Base-by-base conservation (phyloP, 352 stramenopile species). In the Pythium periplocum region DNA sequence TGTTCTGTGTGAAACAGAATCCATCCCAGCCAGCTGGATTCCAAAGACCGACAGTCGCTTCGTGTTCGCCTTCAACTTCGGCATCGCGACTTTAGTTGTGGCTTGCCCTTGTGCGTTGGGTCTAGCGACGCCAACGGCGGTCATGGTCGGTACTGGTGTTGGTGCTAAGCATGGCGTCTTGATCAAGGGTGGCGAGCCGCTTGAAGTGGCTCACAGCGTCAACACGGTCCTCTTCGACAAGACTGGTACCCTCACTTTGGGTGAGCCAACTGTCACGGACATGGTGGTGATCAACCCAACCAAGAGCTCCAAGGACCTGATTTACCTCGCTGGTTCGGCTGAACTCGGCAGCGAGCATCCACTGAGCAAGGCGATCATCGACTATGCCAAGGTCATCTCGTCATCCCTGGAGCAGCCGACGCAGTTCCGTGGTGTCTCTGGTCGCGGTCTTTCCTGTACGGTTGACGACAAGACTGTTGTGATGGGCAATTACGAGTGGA, bases 171-270 rank as follows among this genome's bases (percentile, higher is more conserved):
- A 98, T 58, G 98, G 98, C 32, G 92, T 99, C 45, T 74, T 99
- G 26, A 99, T 99, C 75, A 99, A 99, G 71, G 97, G 97, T 30
- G 98, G 96, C 4, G 86, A 96, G 52, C 83, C 93, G 9, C 73
- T 98, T 6, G 89, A 98, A 53, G 73, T 80, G n/a, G 87, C 88
- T 8, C 84, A 97, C 61, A 94, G 92, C 51, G 80, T 99, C 41
- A 88, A 96, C 53, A 92, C 89, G 38, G 93, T 99, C 51, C 66
- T 99, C 30, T 99, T 99, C 67, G 98, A 99, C 76, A 99, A 99
- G 78, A 99, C 98, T 0, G 98, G 98, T 2, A 99, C 97, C n/a
- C 64, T 99, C 9, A 99, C 96, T 1, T 78, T 90, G 12, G 96
- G 96, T 6, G 79, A 93, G 44, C 95, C 95, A 4, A 73, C 82